phyloP scores from a whole-genome alignment of 352 stramenopile genomes.

The Phytophthora nicotianae region DNA sequence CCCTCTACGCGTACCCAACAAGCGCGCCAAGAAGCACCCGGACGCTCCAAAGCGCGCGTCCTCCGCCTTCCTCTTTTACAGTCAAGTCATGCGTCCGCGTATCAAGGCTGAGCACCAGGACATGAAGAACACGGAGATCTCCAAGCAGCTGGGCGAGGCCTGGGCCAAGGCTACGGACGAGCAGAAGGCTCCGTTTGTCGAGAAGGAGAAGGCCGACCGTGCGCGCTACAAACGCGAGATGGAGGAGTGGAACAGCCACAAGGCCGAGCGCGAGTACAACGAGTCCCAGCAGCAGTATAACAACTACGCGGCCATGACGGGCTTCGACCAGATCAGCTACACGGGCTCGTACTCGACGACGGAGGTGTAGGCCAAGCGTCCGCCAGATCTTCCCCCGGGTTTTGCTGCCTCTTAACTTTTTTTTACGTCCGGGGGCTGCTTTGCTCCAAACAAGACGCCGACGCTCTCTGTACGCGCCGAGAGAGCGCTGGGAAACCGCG shows the following conservation, averaged over 20 bases:
- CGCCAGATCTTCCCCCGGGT: background rate
- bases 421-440: background rate
- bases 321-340: conserved; percentile 84
- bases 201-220: conserved; percentile 92
- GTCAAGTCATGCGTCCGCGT: conserved; percentile 85
- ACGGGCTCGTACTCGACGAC: conserved; percentile 74
- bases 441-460: background rate
- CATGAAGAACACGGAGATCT: conserved; percentile 97
- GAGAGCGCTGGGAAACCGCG: background rate
- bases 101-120: conserved; percentile 93
- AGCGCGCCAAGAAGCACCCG: conserved; percentile 95
- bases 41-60: conserved; percentile 94
- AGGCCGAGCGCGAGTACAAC: conserved; percentile 82
- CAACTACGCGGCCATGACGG: conserved; percentile 80
- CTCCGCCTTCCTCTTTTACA: conserved; percentile 95
- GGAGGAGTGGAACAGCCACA: conserved; percentile 90
- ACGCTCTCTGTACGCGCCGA: background rate
- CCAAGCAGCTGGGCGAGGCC: conserved; percentile 92
- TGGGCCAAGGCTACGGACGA: conserved; percentile 92
- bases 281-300: conserved; percentile 85
- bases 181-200: conserved; percentile 91
- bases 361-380: conserved; percentile 55
- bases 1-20: conserved; percentile 91
- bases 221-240: conserved; percentile 95
- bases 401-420: conserved; percentile 13